Percentiles rank a stretch among this genome's conserved stretches.
These are phyloP conservation scores for Ophiocordyceps camponoti-floridani DNA, from an alignment of 2,329 filamentous ascomycete species.

Conservation along the genomic window DNA sequence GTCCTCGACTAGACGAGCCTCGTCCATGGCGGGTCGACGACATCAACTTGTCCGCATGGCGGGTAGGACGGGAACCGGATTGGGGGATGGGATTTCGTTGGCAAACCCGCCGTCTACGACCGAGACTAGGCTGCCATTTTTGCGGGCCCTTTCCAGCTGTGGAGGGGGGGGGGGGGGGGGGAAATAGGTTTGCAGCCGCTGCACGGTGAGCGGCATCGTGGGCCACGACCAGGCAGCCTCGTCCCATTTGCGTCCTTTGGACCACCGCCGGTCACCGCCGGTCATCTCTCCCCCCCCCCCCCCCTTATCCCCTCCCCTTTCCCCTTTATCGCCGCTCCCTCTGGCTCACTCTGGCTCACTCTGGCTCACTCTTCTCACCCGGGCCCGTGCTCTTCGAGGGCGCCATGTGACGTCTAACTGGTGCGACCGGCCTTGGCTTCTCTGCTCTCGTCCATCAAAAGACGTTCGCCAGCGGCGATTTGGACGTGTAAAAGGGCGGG, in stretches of 20 bases:
- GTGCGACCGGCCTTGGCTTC: too few relatives aligned
- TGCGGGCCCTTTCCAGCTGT: not conserved
- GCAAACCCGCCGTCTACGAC: not conserved
- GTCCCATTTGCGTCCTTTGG: not conserved
- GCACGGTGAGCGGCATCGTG: not conserved
- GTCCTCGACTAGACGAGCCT: conserved; percentile 28
- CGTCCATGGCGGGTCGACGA: conserved; percentile 13
- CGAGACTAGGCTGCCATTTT: not conserved
- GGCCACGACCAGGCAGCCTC: not conserved
- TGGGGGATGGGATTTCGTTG: not conserved
- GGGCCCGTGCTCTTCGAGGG: too few relatives aligned
- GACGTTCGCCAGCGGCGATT: not conserved
- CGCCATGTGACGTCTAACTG: too few relatives aligned
- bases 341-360: too few relatives aligned
- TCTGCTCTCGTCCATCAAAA: not conserved
- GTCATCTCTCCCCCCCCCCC: not conserved
- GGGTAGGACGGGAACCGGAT: conserved; percentile 10
- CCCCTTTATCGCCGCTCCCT: too few relatives aligned
- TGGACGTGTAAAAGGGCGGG: not conserved
- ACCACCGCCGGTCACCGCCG: not conserved
- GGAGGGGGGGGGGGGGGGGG: not conserved
- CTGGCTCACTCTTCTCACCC: too few relatives aligned
- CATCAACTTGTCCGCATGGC: conserved; percentile 18
- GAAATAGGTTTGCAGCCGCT: not conserved
- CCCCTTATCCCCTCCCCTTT: not conserved